Evolutionary conservation across 73 alveolate species (phyloP).

Genomic region (Durusdinium trenchii): DNA sequence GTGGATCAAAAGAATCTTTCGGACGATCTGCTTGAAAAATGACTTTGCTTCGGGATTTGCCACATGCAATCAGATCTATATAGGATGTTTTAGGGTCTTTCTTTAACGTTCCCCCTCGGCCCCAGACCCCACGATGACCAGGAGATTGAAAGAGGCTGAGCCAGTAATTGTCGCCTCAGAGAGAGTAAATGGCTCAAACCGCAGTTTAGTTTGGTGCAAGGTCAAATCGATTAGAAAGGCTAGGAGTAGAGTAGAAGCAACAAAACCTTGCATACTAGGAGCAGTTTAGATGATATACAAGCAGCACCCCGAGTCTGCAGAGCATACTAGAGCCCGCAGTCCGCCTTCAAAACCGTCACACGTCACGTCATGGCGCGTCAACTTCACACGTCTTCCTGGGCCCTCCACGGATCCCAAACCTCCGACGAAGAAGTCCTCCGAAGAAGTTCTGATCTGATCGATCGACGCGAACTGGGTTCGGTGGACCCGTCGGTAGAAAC

Average conservation of each 20-base stretch:
- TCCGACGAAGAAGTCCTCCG: conserved; percentile 93
- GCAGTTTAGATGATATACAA: too few relatives aligned
- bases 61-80: neutral
- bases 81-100: neutral
- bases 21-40: too few relatives aligned
- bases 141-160: conserved; percentile 84
- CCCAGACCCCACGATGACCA: conserved; percentile 78
- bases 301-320: neutral
- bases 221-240: too few relatives aligned
- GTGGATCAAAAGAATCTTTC: too few relatives aligned
- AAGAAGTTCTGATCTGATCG: too few relatives aligned
- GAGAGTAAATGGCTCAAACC: too few relatives aligned
- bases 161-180: conserved; percentile 84
- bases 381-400: neutral
- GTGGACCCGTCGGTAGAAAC: too few relatives aligned
- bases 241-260: neutral
- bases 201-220: too few relatives aligned
- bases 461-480: too few relatives aligned
- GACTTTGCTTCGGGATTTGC: neutral
- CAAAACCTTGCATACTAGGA: neutral
- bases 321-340: neutral
- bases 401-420: conserved; percentile 96
- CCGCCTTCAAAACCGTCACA: neutral
- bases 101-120: neutral
- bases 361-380: neutral